Conservation (phyloP, 805 yeast species). For the Nakazawaea peltata region DNA sequence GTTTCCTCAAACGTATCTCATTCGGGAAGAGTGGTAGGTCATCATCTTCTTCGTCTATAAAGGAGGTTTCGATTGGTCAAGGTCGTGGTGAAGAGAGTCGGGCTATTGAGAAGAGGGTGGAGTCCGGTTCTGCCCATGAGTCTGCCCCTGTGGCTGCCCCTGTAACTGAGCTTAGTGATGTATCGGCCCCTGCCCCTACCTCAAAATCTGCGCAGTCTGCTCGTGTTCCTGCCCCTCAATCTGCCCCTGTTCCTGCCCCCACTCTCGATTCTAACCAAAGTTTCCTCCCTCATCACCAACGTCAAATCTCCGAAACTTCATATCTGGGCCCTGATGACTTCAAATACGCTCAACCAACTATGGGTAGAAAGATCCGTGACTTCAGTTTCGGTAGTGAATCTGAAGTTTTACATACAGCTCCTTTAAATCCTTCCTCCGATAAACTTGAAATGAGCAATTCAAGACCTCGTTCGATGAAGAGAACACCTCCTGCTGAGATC, state of each 20-base stretch:
- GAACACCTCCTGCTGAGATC: neutral
- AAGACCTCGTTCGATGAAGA: neutral
- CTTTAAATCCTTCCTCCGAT: constrained; percentile 2
- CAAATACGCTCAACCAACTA: constrained; percentile 7
- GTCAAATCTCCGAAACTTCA: too few species aligned
- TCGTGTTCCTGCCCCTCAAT: neutral
- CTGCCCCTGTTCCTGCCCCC: neutral
- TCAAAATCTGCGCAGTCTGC: neutral
- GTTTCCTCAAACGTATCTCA: constrained; percentile 8
- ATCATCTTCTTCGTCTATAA: neutral
- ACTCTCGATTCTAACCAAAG: too few species aligned
- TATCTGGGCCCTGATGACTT: too few species aligned
- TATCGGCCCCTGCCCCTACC: too few species aligned
- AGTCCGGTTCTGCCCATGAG: too few species aligned
- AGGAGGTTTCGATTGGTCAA: too few species aligned
- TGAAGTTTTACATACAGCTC: constrained; percentile 7
- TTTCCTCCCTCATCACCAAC: too few species aligned
- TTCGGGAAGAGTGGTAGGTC: constrained; percentile 2
- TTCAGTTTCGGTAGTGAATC: constrained; percentile 10
- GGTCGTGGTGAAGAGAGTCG: too few species aligned
- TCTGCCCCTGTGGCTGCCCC: neutral
- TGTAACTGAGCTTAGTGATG: too few species aligned
- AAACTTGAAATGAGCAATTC: neutral
- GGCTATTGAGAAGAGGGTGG: too few species aligned
- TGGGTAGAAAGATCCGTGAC: constrained; percentile 7